Evolutionary conservation across 331 rosid species (phyloP).

Genomic region (Stylosanthes scabra): DNA sequence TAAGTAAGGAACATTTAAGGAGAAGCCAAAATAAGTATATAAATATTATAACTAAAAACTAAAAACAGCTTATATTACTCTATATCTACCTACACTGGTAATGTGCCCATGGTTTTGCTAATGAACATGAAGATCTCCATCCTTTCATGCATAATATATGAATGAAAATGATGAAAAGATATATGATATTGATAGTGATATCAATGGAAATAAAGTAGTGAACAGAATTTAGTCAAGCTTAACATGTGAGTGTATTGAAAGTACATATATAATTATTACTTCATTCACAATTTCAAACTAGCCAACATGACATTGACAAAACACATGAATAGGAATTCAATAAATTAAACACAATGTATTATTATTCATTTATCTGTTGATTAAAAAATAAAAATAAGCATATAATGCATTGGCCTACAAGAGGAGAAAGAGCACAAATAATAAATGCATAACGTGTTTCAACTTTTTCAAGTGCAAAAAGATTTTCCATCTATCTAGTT

Average conservation of each 20-base stretch:
- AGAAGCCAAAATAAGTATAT: too few species aligned
- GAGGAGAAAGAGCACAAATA: background rate
- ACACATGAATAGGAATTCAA: background rate
- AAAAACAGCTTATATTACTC: too few species aligned
- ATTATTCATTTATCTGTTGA: too few species aligned
- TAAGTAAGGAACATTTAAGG: too few species aligned
- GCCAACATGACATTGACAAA: background rate
- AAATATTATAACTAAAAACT: too few species aligned
- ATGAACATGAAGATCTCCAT: background rate
- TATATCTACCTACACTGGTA: too few species aligned
- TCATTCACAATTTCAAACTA: slow-evolving; percentile 2
- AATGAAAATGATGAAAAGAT: too few species aligned
- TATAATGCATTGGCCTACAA: background rate
- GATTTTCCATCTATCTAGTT: background rate
- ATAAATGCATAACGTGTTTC: background rate
- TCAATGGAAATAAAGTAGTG: slow-evolving; percentile 25
- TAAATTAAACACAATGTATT: too few species aligned
- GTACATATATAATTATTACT: background rate
- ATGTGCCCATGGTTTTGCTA: slow-evolving; percentile 27
- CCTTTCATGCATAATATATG: background rate
- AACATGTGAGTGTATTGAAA: slow-evolving; percentile 5
- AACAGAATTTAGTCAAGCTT: slow-evolving; percentile 30
- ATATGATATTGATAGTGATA: slow-evolving; percentile 23
- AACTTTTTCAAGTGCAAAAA: background rate
- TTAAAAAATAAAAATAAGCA: too few species aligned